A percentile compares a stretch with the other conserved stretches of the same genome.
phyloP scores from a whole-genome alignment of 805 yeast species.

The Saccharomycopsis sp. region DNA sequence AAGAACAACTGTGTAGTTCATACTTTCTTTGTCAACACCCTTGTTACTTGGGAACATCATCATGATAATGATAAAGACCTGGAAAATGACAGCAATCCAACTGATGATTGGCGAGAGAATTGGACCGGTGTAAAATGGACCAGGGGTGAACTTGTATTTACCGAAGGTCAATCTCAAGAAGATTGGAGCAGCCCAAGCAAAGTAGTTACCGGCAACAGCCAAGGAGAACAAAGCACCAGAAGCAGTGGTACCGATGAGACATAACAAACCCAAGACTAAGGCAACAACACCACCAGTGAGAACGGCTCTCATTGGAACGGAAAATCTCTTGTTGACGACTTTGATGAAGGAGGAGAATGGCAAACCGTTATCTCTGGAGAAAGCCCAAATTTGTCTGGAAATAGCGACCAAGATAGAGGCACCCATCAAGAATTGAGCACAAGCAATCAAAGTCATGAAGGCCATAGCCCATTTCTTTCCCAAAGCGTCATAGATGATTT shows the following conservation, averaged over 20 bases:
- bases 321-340: constrained; percentile 45
- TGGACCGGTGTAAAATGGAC: constrained; percentile 59
- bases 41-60: constrained; percentile 53
- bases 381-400: constrained; percentile 67
- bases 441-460: constrained; percentile 49
- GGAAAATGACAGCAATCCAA: constrained; percentile 43
- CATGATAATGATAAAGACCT: constrained; percentile 46
- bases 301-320: constrained; percentile 65
- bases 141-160: constrained; percentile 48
- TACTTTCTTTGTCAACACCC: constrained; percentile 33
- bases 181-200: constrained; percentile 38
- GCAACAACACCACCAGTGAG: constrained; percentile 33
- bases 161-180: constrained; percentile 38
- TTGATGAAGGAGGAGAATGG: constrained; percentile 54
- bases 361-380: constrained; percentile 68
- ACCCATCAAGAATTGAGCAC: constrained; percentile 63
- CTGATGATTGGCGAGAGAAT: constrained; percentile 39
- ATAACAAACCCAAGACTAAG: constrained; percentile 33
- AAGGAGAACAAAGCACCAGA: constrained; percentile 40
- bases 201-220: constrained; percentile 36
- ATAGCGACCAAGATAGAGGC: constrained; percentile 51
- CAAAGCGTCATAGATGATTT: constrained; percentile 52
- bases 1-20: constrained; percentile 70
- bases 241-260: constrained; percentile 36
- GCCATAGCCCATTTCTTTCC: constrained; percentile 63